phyloP scores from a whole-genome alignment of 495 filamentous ascomycete species.

The Cryomyces minteri region DNA sequence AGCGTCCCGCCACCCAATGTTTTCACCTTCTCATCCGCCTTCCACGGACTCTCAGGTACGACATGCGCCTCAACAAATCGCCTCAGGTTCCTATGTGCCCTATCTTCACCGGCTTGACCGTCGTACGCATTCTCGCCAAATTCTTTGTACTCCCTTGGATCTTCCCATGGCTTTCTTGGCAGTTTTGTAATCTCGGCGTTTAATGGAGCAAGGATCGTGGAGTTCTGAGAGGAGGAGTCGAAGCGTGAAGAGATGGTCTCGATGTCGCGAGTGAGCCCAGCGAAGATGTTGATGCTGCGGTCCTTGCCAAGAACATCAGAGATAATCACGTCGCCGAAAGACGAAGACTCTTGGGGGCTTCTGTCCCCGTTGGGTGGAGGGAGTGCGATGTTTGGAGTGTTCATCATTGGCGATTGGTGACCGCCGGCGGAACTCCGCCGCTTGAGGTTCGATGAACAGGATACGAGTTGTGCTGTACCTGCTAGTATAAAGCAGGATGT shows the following conservation, averaged over 20 bases:
- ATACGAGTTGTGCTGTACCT: too few species aligned
- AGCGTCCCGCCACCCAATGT: constrained; percentile 53
- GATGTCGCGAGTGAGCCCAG: constrained; percentile 68
- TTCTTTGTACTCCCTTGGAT: constrained; percentile 56
- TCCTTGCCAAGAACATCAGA: constrained; percentile 76
- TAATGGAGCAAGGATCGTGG: constrained; percentile 76
- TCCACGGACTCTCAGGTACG: constrained; percentile 61
- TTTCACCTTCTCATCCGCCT: constrained; percentile 49
- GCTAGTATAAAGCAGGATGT: too few species aligned
- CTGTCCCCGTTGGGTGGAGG: background rate
- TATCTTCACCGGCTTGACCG: constrained; percentile 57
- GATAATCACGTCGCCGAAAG: constrained; percentile 33
- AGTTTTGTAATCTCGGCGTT: constrained; percentile 66
- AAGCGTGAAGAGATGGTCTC: constrained; percentile 51
- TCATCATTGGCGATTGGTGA: constrained; percentile 9
- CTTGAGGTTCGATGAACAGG: too few species aligned
- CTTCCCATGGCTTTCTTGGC: constrained; percentile 87
- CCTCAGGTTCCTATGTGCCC: constrained; percentile 61
- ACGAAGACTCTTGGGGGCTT: constrained; percentile 2
- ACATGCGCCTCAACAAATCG: constrained; percentile 81
- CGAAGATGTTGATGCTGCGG: constrained; percentile 72
- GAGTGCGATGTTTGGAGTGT: constrained; percentile 1
- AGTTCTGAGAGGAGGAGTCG: constrained; percentile 47
- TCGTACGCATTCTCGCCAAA: constrained; percentile 67
- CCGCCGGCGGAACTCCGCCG: too few species aligned